Conservation (phyloP, 805 yeast genomes). For the Candida quercuum region DNA sequence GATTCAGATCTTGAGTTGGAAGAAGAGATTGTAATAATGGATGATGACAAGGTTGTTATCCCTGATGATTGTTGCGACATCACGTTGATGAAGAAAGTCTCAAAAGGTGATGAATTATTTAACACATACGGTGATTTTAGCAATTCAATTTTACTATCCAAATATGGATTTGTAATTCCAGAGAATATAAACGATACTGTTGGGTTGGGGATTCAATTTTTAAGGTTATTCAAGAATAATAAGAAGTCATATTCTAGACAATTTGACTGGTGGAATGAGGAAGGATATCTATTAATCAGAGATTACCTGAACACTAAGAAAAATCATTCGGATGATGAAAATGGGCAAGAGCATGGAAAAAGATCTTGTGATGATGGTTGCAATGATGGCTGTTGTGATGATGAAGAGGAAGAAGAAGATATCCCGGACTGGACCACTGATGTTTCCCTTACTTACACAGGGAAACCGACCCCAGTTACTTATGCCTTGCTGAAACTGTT, state of each 20-base stretch:
- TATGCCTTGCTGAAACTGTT: constrained; percentile 35
- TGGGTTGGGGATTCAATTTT: constrained; percentile 48
- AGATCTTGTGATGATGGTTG: constrained; percentile 16
- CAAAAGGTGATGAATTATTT: constrained; percentile 56
- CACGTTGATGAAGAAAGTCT: constrained; percentile 38
- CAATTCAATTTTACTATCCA: constrained; percentile 59
- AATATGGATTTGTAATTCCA: constrained; percentile 71
- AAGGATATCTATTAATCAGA: constrained; percentile 34
- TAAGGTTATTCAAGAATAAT: constrained; percentile 27
- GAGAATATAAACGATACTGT: constrained; percentile 53
- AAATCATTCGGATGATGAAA: constrained; percentile 14
- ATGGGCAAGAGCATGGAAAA: constrained; percentile 12
- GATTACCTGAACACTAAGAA: constrained; percentile 9
- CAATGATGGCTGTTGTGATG: constrained; percentile 16
- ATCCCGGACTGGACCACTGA: constrained; percentile 40
- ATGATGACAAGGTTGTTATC: constrained; percentile 29
- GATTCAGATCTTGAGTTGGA: constrained; percentile 20
- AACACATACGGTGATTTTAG: constrained; percentile 78
- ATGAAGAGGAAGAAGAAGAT: constrained; percentile 14
- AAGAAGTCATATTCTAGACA: constrained; percentile 31
- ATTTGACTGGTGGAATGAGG: constrained; percentile 44
- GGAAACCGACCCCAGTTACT: constrained; percentile 40
- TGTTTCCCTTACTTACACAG: constrained; percentile 33
- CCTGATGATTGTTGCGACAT: constrained; percentile 70
- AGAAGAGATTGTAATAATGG: constrained; percentile 6